Conservation (phyloP, 495 filamentous ascomycete species). For the Clohesyomyces aquaticus region DNA sequence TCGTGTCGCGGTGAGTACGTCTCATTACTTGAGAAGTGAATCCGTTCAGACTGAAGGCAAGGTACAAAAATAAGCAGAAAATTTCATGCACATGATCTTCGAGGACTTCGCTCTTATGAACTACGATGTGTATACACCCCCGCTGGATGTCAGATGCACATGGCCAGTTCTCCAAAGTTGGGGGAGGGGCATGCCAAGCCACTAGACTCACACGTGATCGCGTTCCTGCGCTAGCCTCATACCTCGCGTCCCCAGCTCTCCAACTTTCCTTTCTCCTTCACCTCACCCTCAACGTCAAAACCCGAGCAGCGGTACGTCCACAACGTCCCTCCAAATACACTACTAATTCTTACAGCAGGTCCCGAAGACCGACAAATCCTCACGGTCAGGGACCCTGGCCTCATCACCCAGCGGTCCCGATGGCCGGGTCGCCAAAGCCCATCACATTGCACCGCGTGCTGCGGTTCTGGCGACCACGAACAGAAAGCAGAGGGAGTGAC, state of each 20-base stretch:
- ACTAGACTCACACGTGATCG: background rate
- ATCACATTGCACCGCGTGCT: background rate
- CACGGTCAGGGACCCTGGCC: constrained; percentile 5
- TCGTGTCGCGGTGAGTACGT: too few relatives aligned
- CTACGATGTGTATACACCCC: too few relatives aligned
- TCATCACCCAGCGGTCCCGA: constrained; percentile 14
- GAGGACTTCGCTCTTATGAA: too few relatives aligned
- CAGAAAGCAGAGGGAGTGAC: constrained; percentile 34
- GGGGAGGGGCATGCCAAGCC: background rate
- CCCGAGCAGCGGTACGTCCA: constrained; percentile 12
- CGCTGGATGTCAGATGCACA: background rate
- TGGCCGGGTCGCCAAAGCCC: constrained; percentile 18
- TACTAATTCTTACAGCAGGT: constrained; percentile 15
- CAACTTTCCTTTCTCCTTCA: background rate
- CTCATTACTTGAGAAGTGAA: too few relatives aligned
- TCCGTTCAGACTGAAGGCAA: too few relatives aligned
- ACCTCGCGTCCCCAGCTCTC: too few relatives aligned
- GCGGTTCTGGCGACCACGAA: constrained; percentile 12
- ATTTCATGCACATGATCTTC: too few relatives aligned
- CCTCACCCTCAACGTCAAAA: background rate
- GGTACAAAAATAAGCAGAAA: too few relatives aligned
- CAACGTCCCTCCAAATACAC: background rate
- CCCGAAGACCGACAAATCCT: constrained; percentile 32
- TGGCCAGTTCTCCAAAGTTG: background rate
- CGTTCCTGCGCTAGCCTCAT: background rate